Evolutionary conservation across 2,329 filamentous ascomycete genomes (phyloP), one percentile per base, ranked within the genome.

Genomic region (Periconia digitata): DNA sequence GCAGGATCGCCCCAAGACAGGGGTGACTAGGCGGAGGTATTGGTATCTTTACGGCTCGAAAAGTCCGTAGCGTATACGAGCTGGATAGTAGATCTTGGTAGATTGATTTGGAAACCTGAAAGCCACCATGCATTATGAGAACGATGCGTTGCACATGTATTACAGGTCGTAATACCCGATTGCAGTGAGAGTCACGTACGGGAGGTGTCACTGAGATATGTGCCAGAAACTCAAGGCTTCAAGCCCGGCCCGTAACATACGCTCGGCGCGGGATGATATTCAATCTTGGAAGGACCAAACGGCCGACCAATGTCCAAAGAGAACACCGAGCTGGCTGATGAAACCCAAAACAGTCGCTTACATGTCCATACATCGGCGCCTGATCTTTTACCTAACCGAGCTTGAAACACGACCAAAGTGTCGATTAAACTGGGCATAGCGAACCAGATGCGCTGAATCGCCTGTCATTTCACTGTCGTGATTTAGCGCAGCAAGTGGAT

Each of bases 361-460:
- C 27, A 12, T 15, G n/a, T 32, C 27, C 12, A 32, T 32, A 32
- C 10, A 10, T 3, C n/a, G 27, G 8, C 27, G 8, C 10, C 27
- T 32, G 27, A 32, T 32, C 27, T 32, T n/a, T n/a, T 32, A 15
- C 27, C n/a, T 15, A 32, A 32, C 10, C 27, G 27, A 32, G 27
- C 27, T 17, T 21, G 40, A 35, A 43, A 32, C 23, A 34, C 23
- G 15, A n/a, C 24, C 40, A 10, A 34, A 43, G 34, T 22, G 29
- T 34, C 48, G 55, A 59, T 59, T 59, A 59, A 53, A 40, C 20
- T 40, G 41, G 46, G 42, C 36, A 32, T 50, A 52, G 44, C 53
- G 45, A 58, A 51, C 59, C 40, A 42, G 46, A 44, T 24, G 35
- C 22, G 27, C 18, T 8, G 12, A 7, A 47, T 49, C 16, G 37